phyloP scores from a whole-genome alignment of 2,329 filamentous ascomycete genomes.

The Aureobasidium sp. region DNA sequence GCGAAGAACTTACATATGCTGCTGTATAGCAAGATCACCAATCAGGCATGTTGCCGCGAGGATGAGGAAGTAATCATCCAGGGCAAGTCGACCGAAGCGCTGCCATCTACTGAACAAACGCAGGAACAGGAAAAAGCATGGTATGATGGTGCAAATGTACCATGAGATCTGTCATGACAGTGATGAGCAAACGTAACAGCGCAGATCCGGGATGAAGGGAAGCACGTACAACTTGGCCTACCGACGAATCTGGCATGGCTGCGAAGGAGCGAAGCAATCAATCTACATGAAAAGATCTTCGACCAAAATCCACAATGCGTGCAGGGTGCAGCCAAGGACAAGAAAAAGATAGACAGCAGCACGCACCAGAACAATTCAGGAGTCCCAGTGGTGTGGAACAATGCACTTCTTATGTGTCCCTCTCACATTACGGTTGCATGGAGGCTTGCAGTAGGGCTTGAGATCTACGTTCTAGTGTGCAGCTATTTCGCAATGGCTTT shows the following conservation, averaged over 20 bases:
- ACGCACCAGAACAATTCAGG: background rate
- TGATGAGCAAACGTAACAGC: background rate
- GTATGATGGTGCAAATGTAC: slow-evolving; percentile 14
- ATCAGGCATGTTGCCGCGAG: slow-evolving; percentile 6
- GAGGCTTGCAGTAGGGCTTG: background rate
- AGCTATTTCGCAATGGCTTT: background rate
- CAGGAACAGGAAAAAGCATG: slow-evolving; percentile 6
- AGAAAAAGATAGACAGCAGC: background rate
- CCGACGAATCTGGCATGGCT: slow-evolving; percentile 9
- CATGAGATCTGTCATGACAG: slow-evolving; percentile 7
- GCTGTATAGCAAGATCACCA: slow-evolving; percentile 5
- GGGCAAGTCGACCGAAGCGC: slow-evolving; percentile 3
- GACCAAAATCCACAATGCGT: background rate
- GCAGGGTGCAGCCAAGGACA: background rate
- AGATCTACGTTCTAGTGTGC: slow-evolving; percentile 2
- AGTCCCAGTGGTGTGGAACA: background rate
- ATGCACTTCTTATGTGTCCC: slow-evolving; percentile 9
- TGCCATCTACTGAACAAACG: slow-evolving; percentile 6
- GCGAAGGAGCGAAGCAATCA: background rate
- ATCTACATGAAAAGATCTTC: slow-evolving; percentile 3
- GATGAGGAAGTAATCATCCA: slow-evolving; percentile 11
- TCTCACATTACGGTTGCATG: background rate
- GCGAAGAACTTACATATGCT: background rate
- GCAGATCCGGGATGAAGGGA: background rate
- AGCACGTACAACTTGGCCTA: slow-evolving; percentile 8